Evolutionary conservation across 2,329 filamentous ascomycete species (phyloP), one percentile per base, ranked within the genome.

Genomic region (Hymenoscyphus infarciens): DNA sequence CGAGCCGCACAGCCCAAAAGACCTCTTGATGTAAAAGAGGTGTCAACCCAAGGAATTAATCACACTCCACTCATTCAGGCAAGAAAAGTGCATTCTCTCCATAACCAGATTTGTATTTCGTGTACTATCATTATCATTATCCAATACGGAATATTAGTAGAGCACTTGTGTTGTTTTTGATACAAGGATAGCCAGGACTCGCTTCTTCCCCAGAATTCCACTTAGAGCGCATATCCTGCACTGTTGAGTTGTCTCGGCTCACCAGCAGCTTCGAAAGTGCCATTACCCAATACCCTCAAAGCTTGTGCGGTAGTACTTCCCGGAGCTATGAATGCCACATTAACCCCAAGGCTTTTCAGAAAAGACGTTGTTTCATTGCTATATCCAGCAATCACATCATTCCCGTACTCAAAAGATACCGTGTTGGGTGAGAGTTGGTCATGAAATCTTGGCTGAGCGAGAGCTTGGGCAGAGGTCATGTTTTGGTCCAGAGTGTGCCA

Each of bases 161-260:
- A 49, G 42, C 11, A 19, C 42, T 25, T 25, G 10, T 25, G 45
- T 22, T 22, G 13, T 52, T 5, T 52, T 52, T 25, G 13, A 38
- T 25, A 13, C 45, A 52, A 52, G 39, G 13, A 1, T 38, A 38
- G 11, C 35, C 19, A 52, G 22, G 19, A 52, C 19, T 22, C 45
- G 25, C 19, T 22, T 52, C 45, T 22, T 52, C 45, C 45, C 45
- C 45, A 52, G 19, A 52, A 25, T 13, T 22, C 7, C 45, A 33
- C n/a, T 67, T 75, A 84, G 31, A 83, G 76, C 3, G 76, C 85
- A 69, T 85, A 82, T 0, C 89, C 90, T 1, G 81, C 90, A 61
- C 87, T 89, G 69, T 88, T 87, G 68, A 78, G 74, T 80, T 93
- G 90, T 65, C 91, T 83, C 19, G 88, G 89, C 75, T 95, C 92